Conservation (phyloP, 1,284 basidiomycete genomes). For the Uromyces viciae-fabae region DNA sequence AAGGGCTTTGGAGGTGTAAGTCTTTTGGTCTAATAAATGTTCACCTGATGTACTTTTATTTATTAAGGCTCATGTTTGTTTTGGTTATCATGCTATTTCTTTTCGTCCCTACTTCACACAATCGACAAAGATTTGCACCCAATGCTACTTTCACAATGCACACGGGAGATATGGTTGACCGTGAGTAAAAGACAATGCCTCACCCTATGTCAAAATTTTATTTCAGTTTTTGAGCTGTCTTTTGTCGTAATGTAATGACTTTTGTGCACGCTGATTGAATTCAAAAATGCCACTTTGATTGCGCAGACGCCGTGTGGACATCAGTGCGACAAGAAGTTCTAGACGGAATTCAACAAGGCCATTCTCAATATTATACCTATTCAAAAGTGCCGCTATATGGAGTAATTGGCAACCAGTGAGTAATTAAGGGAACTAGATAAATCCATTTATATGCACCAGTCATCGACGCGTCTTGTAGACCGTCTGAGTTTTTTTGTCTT, state of each 20-base stretch:
- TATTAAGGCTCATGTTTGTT: background rate
- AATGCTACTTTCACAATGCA: conserved; percentile 62
- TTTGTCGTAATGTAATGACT: too few relatives aligned
- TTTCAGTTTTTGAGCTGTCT: too few relatives aligned
- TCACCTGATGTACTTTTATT: background rate
- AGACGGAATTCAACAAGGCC: conserved; percentile 41
- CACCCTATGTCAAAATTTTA: too few relatives aligned
- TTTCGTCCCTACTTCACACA: background rate
- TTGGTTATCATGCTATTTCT: background rate
- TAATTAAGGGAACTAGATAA: background rate
- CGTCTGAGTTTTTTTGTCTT: background rate
- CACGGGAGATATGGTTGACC: conserved; percentile 65
- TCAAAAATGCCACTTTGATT: background rate
- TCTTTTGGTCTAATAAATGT: too few relatives aligned
- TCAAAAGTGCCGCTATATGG: conserved; percentile 49
- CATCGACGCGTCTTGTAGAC: too few relatives aligned
- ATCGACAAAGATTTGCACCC: conserved; percentile 48
- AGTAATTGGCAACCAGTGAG: conserved; percentile 52
- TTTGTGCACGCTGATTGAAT: too few relatives aligned
- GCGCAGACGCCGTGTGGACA: conserved; percentile 48
- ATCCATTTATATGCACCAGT: background rate
- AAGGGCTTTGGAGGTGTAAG: conserved; percentile 56
- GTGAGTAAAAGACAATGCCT: conserved; percentile 52
- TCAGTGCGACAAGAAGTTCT: conserved; percentile 45
- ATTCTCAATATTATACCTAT: conserved; percentile 40